phyloP scores from a whole-genome alignment of 1,284 basidiomycete species.

The Inonotus hispidus region DNA sequence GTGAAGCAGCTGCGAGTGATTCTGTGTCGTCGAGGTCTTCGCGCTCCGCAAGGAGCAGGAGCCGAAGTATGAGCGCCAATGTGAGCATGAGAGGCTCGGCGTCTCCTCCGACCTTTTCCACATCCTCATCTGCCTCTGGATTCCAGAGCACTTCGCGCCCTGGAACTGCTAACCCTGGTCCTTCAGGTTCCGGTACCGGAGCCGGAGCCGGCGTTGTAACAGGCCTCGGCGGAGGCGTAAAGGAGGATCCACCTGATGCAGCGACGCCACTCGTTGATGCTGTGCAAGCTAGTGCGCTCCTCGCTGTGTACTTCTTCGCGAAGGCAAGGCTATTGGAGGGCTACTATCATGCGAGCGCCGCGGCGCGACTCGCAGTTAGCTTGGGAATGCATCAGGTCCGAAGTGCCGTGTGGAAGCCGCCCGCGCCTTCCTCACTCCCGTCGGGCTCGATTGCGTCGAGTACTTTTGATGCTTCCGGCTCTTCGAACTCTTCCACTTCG shows the following conservation, averaged over 20 bases:
- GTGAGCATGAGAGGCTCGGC: not conserved
- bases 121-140: not conserved
- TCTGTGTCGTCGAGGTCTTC: not conserved
- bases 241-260: slow-evolving; percentile 24
- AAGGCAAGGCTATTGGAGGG: slow-evolving; percentile 53
- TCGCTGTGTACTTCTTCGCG: slow-evolving; percentile 55
- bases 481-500: slow-evolving; percentile 12
- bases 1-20: slow-evolving; percentile 9
- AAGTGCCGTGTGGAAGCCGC: slow-evolving; percentile 28
- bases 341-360: slow-evolving; percentile 54
- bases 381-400: slow-evolving; percentile 49
- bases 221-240: not conserved
- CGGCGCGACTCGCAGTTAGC: slow-evolving; percentile 48
- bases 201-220: not conserved
- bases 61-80: not conserved
- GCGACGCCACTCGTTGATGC: slow-evolving; percentile 40
- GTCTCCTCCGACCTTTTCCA: not conserved
- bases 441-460: not conserved
- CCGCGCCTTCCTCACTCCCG: not conserved
- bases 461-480: not conserved
- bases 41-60: not conserved
- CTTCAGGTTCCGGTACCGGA: not conserved
- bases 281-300: slow-evolving; percentile 53
- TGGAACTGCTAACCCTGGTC: not conserved
- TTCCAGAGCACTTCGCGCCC: not conserved